Base-by-base conservation (phyloP, 2,329 filamentous ascomycete species). In the Verticillium zaregamsianum region DNA sequence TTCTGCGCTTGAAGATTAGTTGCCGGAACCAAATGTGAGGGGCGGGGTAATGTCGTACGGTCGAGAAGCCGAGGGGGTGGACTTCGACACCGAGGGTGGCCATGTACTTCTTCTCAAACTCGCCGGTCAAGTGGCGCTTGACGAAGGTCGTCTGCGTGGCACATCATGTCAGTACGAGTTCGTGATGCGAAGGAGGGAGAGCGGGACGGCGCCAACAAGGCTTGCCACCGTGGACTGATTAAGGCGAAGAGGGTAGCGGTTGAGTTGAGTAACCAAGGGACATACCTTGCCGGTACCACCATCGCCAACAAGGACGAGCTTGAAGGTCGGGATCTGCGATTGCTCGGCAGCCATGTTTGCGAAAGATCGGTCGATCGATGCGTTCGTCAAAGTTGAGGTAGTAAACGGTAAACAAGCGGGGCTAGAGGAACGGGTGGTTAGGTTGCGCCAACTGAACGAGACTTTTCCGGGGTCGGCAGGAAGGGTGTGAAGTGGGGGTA, bases 101-200 rank as follows among this genome's bases (percentile, higher is more conserved):
- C 80, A 99, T 98, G 85, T 99, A 99, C 86, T 98, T 99, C 91
- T 99, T 99, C 85, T 99, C 95, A 78, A 99, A 99, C 80, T 99
- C 95, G 79, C 95, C 95, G 77, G 95, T 99, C 88, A 98, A 88
- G 84, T 99, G 95, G 77, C 95, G 95, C 90, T 99, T 99, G 86
- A 99, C 95, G 82, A 99, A 99, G 77, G 95, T 99, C 79, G 95
- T 99, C 95, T 99, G 76, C 33, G 57, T 23, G 45, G 55, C 40
- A 39, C 17, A 37, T 40, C 59, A 33, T 40, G 69, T 73, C 64
- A 71, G 68, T 61, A 63, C 55, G 66, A 52, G 33, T 55, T 59
- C 23, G 39, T 31, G 6, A 15, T 15, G 20, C 17, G 17, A 12
- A 52, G 15, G 7, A 37, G 17, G 28, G n/a, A 39, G 32, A 20